Evolutionary conservation across 805 yeast genomes (phyloP).

Genomic region (Naumovozyma castellii): DNA sequence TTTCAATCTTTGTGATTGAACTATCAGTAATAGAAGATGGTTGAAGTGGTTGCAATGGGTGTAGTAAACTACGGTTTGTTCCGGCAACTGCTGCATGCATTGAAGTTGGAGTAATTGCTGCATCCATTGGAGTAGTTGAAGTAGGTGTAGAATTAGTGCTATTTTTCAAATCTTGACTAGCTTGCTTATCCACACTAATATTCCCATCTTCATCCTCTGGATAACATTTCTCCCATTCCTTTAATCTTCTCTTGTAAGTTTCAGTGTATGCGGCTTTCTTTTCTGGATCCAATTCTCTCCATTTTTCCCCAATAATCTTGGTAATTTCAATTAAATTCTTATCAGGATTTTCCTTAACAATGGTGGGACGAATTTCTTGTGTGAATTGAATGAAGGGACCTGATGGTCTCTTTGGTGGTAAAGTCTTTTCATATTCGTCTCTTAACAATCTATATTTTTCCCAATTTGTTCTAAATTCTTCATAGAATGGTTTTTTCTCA

Average conservation of each 20-base stretch:
- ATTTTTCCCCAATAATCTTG: conserved; percentile 26
- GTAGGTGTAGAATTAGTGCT: not conserved
- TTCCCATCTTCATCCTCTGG: conserved; percentile 20
- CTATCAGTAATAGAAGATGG: no score
- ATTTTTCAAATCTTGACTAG: not conserved
- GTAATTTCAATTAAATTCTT: conserved; percentile 29
- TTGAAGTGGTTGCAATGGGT: no score
- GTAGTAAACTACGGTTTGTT: no score
- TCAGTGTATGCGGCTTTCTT: conserved; percentile 28
- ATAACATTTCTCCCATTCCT: conserved; percentile 33
- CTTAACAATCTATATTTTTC: conserved; percentile 28
- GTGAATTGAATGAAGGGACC: conserved; percentile 31
- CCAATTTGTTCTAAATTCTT: conserved; percentile 33
- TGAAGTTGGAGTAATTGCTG: not conserved
- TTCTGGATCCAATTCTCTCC: conserved; percentile 24
- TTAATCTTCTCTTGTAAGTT: conserved; percentile 29
- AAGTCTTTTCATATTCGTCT: conserved; percentile 28
- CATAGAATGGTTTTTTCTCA: conserved; percentile 74
- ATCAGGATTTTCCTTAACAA: conserved; percentile 28
- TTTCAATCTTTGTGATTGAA: no score
- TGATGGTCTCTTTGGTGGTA: conserved; percentile 33
- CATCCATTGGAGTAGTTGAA: not conserved
- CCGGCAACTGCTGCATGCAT: not conserved
- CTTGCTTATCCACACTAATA: not conserved
- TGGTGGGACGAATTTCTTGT: conserved; percentile 28